Conservation (phyloP, 805 yeast species). For the Zygotorulaspora sp. region DNA sequence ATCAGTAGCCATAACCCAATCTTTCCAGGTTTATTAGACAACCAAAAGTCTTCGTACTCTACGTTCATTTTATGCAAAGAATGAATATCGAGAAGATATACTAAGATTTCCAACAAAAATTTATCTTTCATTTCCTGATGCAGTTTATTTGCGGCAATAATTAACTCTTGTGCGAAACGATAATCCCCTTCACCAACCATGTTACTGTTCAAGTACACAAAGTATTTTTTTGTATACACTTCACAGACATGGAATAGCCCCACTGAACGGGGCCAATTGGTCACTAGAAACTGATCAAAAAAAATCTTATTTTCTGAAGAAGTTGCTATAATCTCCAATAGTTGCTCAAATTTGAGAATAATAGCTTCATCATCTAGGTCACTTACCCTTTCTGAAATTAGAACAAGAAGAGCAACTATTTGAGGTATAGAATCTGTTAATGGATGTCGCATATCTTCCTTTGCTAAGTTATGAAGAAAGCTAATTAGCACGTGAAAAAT, state of each 20-base stretch:
- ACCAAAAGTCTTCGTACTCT: background rate
- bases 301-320: slow-evolving; percentile 2
- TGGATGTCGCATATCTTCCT: too few relatives aligned
- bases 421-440: too few relatives aligned
- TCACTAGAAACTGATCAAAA: slow-evolving; percentile 3
- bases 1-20: slow-evolving; percentile 7
- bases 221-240: background rate
- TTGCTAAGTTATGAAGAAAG: too few relatives aligned
- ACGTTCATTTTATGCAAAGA: background rate
- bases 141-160: background rate
- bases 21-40: background rate
- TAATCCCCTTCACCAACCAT: too few relatives aligned
- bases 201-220: background rate
- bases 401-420: background rate
- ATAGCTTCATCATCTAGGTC: background rate
- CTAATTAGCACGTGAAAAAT: too few relatives aligned
- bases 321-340: slow-evolving; percentile 4
- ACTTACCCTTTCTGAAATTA: slow-evolving; percentile 1
- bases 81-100: background rate
- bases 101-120: slow-evolving; percentile 1
- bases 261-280: background rate
- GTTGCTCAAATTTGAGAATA: background rate
- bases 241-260: background rate
- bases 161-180: too few relatives aligned
- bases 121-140: slow-evolving; percentile 3